phyloP scores from a whole-genome alignment of 768 basidiomycete genomes.

The Leccinum disarticulatum region DNA sequence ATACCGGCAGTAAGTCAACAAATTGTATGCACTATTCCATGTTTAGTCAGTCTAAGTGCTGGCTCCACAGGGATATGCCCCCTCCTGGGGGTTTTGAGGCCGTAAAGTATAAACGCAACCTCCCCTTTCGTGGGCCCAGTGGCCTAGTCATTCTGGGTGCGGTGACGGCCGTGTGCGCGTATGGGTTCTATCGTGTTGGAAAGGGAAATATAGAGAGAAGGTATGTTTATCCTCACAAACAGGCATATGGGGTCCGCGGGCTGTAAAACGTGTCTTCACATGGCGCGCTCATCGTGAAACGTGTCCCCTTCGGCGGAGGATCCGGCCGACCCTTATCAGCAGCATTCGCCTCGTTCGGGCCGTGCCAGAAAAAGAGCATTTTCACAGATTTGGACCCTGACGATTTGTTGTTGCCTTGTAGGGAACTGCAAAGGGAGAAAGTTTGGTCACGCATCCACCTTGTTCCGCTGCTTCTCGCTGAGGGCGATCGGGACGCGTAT shows the following conservation, averaged over 20 bases:
- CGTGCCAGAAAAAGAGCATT: constrained; percentile 41
- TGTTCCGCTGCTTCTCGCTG: constrained; percentile 87
- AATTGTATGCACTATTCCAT: constrained; percentile 10
- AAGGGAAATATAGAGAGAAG: constrained; percentile 90
- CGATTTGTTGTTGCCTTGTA: constrained; percentile 41
- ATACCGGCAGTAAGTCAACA: constrained; percentile 29
- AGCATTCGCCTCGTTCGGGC: constrained; percentile 36
- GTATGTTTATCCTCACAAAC: constrained; percentile 50
- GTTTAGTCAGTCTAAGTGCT: constrained; percentile 6
- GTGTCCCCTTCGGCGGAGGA: constrained; percentile 56
- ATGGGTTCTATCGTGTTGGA: constrained; percentile 91
- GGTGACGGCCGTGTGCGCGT: constrained; percentile 83
- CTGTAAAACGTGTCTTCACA: constrained; percentile 61
- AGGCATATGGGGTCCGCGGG: constrained; percentile 50
- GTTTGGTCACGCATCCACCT: constrained; percentile 95
- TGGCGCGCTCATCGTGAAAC: constrained; percentile 67
- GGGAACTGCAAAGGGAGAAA: constrained; percentile 91
- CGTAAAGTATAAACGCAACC: constrained; percentile 93
- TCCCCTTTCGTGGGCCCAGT: constrained; percentile 85
- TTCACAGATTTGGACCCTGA: constrained; percentile 44
- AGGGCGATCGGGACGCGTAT: constrained; percentile 89
- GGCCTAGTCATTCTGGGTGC: constrained; percentile 83
- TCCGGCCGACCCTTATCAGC: constrained; percentile 47
- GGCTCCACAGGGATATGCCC: constrained; percentile 81
- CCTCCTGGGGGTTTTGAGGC: constrained; percentile 91